Percentiles rank a stretch among this genome's conserved stretches.
These are phyloP conservation scores for Trichoderma parareesei DNA, from an alignment of 495 filamentous ascomycete genomes.

Conservation along the genomic window DNA sequence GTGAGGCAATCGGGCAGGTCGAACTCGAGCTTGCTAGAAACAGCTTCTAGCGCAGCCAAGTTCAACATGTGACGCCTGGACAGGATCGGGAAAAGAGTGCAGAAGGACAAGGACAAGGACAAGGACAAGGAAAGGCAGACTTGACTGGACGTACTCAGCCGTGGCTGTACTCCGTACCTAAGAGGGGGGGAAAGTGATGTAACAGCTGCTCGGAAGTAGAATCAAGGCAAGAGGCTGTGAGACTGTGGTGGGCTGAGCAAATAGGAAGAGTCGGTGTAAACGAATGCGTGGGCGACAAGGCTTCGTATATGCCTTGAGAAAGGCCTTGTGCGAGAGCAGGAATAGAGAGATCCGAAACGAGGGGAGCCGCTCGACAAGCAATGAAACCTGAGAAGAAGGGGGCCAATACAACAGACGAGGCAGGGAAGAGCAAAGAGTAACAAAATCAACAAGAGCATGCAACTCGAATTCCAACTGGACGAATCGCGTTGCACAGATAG, in stretches of 20 bases:
- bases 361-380: neutral
- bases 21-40: neutral
- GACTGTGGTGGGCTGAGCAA: neutral
- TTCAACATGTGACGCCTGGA: conserved; percentile 5
- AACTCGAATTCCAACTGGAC: conserved; percentile 20
- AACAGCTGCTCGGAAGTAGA: neutral
- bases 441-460: neutral
- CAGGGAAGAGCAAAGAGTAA: neutral
- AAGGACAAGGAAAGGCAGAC: neutral
- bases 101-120: neutral
- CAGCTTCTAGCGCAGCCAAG: neutral
- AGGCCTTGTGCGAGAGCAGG: neutral
- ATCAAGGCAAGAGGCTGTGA: neutral
- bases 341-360: neutral
- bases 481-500: conserved; percentile 23
- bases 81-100: neutral
- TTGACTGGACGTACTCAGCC: neutral
- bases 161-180: too few species aligned
- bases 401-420: neutral
- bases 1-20: conserved; percentile 6
- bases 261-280: conserved; percentile 4
- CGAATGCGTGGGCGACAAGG: neutral
- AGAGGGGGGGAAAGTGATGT: neutral
- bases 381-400: neutral
- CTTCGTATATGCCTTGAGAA: neutral